Evolutionary conservation across 2,329 filamentous ascomycete species (phyloP).

Genomic region (Beauveria sp.): DNA sequence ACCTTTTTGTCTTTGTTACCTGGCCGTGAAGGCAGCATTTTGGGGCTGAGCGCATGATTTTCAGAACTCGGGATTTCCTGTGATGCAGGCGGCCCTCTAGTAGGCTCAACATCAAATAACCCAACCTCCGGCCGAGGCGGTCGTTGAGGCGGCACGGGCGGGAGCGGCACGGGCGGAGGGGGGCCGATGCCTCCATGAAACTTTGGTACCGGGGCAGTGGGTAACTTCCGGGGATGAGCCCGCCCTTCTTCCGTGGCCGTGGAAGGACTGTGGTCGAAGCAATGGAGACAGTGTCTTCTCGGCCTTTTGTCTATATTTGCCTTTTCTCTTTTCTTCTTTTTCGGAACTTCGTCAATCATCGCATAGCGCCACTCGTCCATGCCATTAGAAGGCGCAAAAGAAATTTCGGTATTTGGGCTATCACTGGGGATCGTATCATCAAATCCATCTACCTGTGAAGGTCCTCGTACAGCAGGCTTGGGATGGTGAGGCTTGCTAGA

Average conservation of each 20-base stretch:
- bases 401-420: conserved; percentile 24
- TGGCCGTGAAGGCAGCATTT: conserved; percentile 3
- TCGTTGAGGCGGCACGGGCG: conserved; percentile 10
- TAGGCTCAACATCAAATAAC: conserved; percentile 3
- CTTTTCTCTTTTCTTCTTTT: conserved; percentile 12
- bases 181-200: conserved; percentile 5
- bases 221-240: conserved; percentile 16
- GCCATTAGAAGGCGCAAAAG: conserved; percentile 22
- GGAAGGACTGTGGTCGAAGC: conserved; percentile 19
- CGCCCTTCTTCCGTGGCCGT: conserved; percentile 18
- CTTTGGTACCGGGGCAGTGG: conserved; percentile 3
- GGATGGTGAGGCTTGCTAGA: background rate
- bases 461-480: background rate
- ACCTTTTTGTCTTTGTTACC: background rate
- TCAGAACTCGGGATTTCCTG: background rate
- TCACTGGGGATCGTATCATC: conserved; percentile 15
- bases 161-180: conserved; percentile 2
- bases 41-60: conserved; percentile 9
- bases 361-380: conserved; percentile 27
- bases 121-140: conserved; percentile 10
- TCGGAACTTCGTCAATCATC: conserved; percentile 24
- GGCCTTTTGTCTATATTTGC: background rate
- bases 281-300: conserved; percentile 21
- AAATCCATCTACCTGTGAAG: conserved; percentile 24
- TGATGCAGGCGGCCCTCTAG: background rate